Evolutionary conservation across 169 alveolate genomes (phyloP).

Genomic region (Plasmodium cynomolgi): DNA sequence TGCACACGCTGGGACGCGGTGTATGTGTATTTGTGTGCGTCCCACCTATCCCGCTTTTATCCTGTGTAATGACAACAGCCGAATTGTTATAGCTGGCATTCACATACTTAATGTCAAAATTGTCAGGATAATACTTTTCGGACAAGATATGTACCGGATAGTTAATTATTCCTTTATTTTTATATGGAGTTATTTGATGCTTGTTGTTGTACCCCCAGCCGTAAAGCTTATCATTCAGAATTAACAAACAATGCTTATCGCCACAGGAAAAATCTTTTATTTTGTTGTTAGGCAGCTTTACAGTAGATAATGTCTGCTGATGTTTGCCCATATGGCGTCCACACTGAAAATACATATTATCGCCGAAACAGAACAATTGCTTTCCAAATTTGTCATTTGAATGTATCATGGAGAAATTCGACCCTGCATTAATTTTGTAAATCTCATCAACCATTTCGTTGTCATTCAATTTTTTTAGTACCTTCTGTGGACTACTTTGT

Average conservation of each 20-base stretch:
- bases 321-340: conserved; percentile 70
- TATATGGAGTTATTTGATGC: conserved; percentile 61
- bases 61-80: conserved; percentile 44
- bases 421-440: conserved; percentile 69
- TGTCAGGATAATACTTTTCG: conserved; percentile 2
- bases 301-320: conserved; percentile 74
- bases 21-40: background rate
- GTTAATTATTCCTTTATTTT: conserved; percentile 69
- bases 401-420: conserved; percentile 59
- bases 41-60: background rate
- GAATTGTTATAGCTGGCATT: conserved; percentile 67
- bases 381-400: conserved; percentile 71
- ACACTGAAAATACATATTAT: conserved; percentile 70
- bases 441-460: conserved; percentile 51
- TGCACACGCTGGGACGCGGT: background rate
- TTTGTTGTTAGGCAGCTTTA: conserved; percentile 54
- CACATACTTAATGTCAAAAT: conserved; percentile 46
- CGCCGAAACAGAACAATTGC: conserved; percentile 71
- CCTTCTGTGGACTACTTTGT: conserved; percentile 73
- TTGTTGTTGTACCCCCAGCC: conserved; percentile 74
- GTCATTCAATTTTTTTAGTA: conserved; percentile 54
- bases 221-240: conserved; percentile 47
- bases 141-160: conserved; percentile 30
- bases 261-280: conserved; percentile 74
- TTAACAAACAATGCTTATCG: conserved; percentile 66